Percentiles rank a stretch among this genome's conserved stretches.
phyloP scores from a whole-genome alignment of 257 asterid species.

The Fraxinus anomala region DNA sequence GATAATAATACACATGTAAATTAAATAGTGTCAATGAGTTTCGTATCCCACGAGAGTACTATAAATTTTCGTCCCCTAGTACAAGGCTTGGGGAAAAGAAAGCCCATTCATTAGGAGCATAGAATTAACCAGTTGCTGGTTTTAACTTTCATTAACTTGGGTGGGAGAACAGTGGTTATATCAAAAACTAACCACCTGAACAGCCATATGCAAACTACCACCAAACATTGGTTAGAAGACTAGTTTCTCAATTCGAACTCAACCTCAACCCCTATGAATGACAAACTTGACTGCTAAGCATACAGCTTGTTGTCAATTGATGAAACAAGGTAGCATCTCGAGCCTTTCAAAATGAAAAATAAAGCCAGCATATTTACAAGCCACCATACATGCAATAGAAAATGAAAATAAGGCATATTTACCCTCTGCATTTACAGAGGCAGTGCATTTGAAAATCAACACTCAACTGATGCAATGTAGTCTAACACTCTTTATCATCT shows the following conservation, averaged over 20 bases:
- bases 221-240: not conserved
- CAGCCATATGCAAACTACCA: not conserved
- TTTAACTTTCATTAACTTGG: too few relatives aligned
- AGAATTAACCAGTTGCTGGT: too few relatives aligned
- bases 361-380: not conserved
- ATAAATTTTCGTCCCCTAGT: too few relatives aligned
- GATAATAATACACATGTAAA: too few relatives aligned
- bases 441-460: not conserved
- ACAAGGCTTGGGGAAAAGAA: too few relatives aligned
- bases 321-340: not conserved
- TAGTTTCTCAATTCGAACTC: not conserved
- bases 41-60: too few relatives aligned
- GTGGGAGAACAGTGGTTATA: too few relatives aligned
- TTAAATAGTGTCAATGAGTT: too few relatives aligned
- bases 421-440: not conserved
- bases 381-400: not conserved
- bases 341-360: not conserved
- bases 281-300: not conserved
- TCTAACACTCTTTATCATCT: not conserved
- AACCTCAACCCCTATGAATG: too few relatives aligned
- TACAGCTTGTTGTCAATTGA: not conserved
- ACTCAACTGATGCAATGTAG: not conserved
- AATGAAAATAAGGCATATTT: not conserved
- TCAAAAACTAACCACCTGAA: too few relatives aligned
- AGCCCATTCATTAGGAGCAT: not conserved